Base-by-base conservation (phyloP, 768 basidiomycete genomes). In the Panaeolus cyanescens region DNA sequence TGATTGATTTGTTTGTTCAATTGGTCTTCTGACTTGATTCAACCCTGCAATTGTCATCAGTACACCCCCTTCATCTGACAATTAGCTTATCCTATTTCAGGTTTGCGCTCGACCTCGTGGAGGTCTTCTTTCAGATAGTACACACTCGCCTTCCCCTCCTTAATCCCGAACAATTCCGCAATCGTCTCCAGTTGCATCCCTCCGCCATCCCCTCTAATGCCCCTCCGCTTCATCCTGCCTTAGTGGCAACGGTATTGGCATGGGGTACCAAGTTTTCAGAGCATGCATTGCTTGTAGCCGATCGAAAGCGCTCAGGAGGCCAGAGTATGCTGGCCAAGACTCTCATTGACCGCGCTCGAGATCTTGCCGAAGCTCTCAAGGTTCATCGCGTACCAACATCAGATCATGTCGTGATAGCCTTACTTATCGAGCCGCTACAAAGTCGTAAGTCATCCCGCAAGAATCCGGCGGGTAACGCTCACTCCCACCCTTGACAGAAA, bases 231-330 rank as follows among this genome's bases (percentile, higher is more conserved):
- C 89, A 90, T 69, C 90, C 88, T 33, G 88, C 89, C 5, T 79
- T 95, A 20, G 83, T 96, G 55, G 95, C 95, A 5, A 90, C 91
- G 1, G 89, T 95, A 8, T 78, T 97, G 56, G 92, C 94, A 0
- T 96, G 92, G 90, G 95, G 95, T 30, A 89, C 92, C 34, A 94
- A 95, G 67, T 96, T 96, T 72, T 95, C 93, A 3, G 95, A 97
- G 68, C 93, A 96, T 70, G 89, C 91, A 0, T 75, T 95, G 62
- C 85, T 97, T 53, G 82, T 88, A 20, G 85, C 87, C 32, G 95
- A 96, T 76, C 83, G 94, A 40, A 79, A 83, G 55, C 85, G 86
- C 61, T 86, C 85, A 54, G 78, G 81, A 50, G 86, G 86, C 5
- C 89, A 93, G 69, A 94, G 94, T 73, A 72, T 86, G 34, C 77